Percentiles rank a stretch among this genome's conserved stretches.
phyloP scores from a whole-genome alignment of 495 filamentous ascomycete genomes.

The Podospora comata region DNA sequence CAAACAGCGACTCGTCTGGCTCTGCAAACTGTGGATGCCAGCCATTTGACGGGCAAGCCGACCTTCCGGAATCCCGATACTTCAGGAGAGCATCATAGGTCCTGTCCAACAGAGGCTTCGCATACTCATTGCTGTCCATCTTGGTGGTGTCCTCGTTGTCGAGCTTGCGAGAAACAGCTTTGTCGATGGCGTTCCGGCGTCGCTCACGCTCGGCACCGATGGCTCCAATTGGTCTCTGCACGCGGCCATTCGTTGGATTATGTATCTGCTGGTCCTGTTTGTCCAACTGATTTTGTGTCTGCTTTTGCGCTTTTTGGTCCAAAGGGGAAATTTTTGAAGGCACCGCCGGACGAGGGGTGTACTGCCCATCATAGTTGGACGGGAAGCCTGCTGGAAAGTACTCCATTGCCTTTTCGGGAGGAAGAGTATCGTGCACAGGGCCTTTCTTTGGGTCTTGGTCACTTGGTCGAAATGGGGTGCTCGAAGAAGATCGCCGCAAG shows the following conservation, averaged over 20 bases:
- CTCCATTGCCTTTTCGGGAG: slow-evolving; percentile 15
- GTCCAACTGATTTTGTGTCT: slow-evolving; percentile 18
- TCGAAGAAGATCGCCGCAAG: neutral
- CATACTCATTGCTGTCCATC: slow-evolving; percentile 32
- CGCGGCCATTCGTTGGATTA: slow-evolving; percentile 24
- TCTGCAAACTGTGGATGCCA: slow-evolving; percentile 21
- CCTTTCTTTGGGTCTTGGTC: neutral
- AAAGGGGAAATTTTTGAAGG: neutral
- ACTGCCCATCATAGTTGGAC: slow-evolving; percentile 16
- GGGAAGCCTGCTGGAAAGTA: slow-evolving; percentile 25
- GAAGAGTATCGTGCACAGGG: slow-evolving; percentile 26
- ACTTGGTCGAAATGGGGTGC: neutral
- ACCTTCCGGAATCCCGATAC: slow-evolving; percentile 24
- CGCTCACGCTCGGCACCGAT: slow-evolving; percentile 31
- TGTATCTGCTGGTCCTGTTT: slow-evolving; percentile 21
- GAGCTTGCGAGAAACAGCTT: slow-evolving; percentile 11
- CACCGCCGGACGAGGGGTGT: neutral
- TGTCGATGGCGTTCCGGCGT: slow-evolving; percentile 13
- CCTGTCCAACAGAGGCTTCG: slow-evolving; percentile 40
- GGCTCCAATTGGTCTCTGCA: slow-evolving; percentile 27
- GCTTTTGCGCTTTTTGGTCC: too few relatives aligned
- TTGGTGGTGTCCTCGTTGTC: slow-evolving; percentile 33
- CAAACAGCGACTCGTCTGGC: slow-evolving; percentile 29
- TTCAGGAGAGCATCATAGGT: slow-evolving; percentile 35
- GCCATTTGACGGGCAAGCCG: neutral